Base-by-base conservation (phyloP, 805 yeast species). In the Dipodascus albidus region DNA sequence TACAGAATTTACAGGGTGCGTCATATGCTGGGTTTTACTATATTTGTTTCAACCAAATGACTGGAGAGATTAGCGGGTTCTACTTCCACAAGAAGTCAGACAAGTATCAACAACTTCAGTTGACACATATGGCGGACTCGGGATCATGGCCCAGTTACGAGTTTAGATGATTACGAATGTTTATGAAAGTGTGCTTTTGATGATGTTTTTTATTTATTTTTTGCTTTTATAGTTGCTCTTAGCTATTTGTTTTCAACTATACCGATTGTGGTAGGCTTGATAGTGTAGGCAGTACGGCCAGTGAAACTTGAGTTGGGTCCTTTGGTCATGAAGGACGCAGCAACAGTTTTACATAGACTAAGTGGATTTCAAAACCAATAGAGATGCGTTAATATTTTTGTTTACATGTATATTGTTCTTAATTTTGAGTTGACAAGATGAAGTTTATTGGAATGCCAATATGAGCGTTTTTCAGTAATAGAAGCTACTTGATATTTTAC, bases 1-100 rank as follows among this genome's bases (percentile, higher is more conserved):
- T 83, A n/a, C 77, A 73, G 55, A 79, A 75, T 59, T 78, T 78
- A 54, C 72, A 70, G 58, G 91, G 78, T 15, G 96, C 96, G 0
- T 85, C 95, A 1, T 90, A 83, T 67, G 96, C 89, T 47, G 98
- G 98, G 0, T 89, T 89, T 65, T 90, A 90, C 67, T 90, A 89
- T 65, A 79, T 89, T 24, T 87, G 88, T 47, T 82, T 89, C 61
- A 86, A 86, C 67, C 90, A 87, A 63, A 56, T 73, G 3, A 81
- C 83, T 1, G 96, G 96, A 3, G 71, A 80, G 3, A 79, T 90
- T 23, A 74, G 78, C 50, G 98, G 98, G 2, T 75, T 85, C 50
- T 90, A 90, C 66, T 90, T 81, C 70, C 95, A 88, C 67, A 77
- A 79, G 59, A 74, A 78, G n/a, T 82, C 90, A 1, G 95, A 85